Evolutionary conservation across 164 flowering plant species (phyloP), one percentile per base, ranked within the genome.

Genomic region (Macadamia tetraphylla): DNA sequence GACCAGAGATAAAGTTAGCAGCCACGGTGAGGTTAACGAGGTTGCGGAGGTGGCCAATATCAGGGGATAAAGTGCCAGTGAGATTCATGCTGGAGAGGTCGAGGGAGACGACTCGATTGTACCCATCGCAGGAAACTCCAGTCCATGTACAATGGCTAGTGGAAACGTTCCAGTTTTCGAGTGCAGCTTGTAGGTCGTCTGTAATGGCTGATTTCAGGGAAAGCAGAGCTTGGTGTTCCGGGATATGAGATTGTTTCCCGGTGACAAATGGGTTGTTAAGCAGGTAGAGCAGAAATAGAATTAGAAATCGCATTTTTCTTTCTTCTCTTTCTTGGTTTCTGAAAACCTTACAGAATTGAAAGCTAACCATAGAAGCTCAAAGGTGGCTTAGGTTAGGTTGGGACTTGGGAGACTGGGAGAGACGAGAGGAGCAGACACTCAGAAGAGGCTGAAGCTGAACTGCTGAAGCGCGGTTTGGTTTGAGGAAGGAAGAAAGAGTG

Each of bases 1-100:
- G 84, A 11, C 97, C 97, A 14, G 84, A 65, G 68, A 94, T 31
- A 14, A 62, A 35, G 84, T 93, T 93, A 32, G 62, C 80, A 10
- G 88, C 87, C 49, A 86, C 62, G 59, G 91, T 65, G 69, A 90
- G 73, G 73, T 83, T 84, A 15, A 64, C 58, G 40, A 90, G 88
- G 70, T 67, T 76, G 18, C 71, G 75, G 58, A 90, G 85, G 65
- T 76, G 63, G 29, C 84, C 82, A 23, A 90, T 12, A 68, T 78
- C 85, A 6, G 90, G 75, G 7, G 94, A 81, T 15, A 92, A 77
- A 10, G 76, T 62, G 44, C 97, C 97, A 46, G 89, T 51, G 75
- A 94, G 89, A 71, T 83, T 78, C 57, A 83, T 74, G 62, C 76
- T 74, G 46, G 97, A 71, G 72, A 94, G 72, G 77, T 92, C 91